Base-by-base conservation (phyloP, 2,329 filamentous ascomycete genomes). In the Sporothrix euskadiensis region DNA sequence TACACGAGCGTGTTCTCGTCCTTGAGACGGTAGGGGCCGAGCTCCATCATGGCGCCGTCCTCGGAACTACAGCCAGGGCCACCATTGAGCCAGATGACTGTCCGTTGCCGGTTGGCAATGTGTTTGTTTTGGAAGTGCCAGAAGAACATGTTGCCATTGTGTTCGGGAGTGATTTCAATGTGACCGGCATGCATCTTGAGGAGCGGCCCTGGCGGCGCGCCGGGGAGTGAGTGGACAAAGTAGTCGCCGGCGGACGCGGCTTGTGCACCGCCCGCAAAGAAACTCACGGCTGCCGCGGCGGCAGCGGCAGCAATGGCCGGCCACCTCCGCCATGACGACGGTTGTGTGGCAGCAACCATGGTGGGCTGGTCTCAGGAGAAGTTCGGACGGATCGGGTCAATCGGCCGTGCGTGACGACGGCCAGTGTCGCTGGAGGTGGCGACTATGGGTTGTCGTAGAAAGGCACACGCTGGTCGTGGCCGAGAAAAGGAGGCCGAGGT, bases 161-260 rank as follows among this genome's bases (percentile, higher is more conserved):
- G 88, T 77, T 94, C 90, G 26, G 92, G 88, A 47, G 90, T 92
- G 79, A 99, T 88, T 83, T 98, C 94, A 81, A 99, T 91, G 84
- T 99, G 96, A 72, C 94, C 96, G 84, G 96, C 95, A 87, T 98
- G 96, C 95, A 98, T 98, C 86, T 97, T 98, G 79, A 97, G 83
- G 75, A 94, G 83, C 52, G 93, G 90, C 26, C 89, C 91, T 77
- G 89, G 86, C 10, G 97, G 95, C 72, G 92, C 90, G 44, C 97
- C 96, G 6, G 96, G 96, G 26, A 99, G 86, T 9, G 90, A 89
- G 78, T 89, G 90, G 71, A 99, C 92, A 83, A 91, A 98, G 83
- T 98, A 99, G 81, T 99, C 94, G 44, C 91, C 93, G 65, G 93
- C 91, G 1, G 87, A 86, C 80, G 83, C 79, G 73, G 79, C 77